Conservation (phyloP, 768 basidiomycete species). For the Antrodiella citrinella region DNA sequence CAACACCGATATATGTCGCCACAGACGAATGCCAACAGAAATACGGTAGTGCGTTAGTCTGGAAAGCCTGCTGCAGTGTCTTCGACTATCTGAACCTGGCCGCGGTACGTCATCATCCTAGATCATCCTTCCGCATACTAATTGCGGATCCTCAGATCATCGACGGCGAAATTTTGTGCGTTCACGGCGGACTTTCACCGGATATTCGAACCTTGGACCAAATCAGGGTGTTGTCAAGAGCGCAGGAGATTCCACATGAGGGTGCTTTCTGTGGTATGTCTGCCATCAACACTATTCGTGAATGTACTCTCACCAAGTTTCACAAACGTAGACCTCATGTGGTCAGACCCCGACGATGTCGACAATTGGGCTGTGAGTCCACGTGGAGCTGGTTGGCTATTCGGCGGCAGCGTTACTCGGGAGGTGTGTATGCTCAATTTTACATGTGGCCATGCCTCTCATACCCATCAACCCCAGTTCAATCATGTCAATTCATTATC, state of each 20-base stretch:
- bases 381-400: slow-evolving; percentile 92
- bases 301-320: slow-evolving; percentile 2
- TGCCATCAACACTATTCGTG: background rate
- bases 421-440: slow-evolving; percentile 43
- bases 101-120: slow-evolving; percentile 68
- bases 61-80: slow-evolving; percentile 96
- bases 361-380: slow-evolving; percentile 97
- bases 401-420: slow-evolving; percentile 76
- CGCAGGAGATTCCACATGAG: slow-evolving; percentile 98
- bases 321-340: slow-evolving; percentile 85
- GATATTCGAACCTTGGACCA: slow-evolving; percentile 94
- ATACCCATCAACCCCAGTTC: slow-evolving; percentile 46
- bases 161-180: slow-evolving; percentile 86
- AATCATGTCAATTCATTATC: slow-evolving; percentile 84
- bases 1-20: too few species aligned
- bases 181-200: slow-evolving; percentile 93
- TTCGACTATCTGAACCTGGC: slow-evolving; percentile 95
- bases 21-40: slow-evolving; percentile 96
- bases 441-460: background rate
- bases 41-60: slow-evolving; percentile 90
- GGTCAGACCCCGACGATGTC: slow-evolving; percentile 95
- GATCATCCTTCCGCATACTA: background rate
- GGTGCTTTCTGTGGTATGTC: slow-evolving; percentile 91
- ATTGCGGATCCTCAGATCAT: slow-evolving; percentile 91
- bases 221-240: slow-evolving; percentile 83